phyloP scores from a whole-genome alignment of 768 basidiomycete genomes.

The Mycena leptocephala region DNA sequence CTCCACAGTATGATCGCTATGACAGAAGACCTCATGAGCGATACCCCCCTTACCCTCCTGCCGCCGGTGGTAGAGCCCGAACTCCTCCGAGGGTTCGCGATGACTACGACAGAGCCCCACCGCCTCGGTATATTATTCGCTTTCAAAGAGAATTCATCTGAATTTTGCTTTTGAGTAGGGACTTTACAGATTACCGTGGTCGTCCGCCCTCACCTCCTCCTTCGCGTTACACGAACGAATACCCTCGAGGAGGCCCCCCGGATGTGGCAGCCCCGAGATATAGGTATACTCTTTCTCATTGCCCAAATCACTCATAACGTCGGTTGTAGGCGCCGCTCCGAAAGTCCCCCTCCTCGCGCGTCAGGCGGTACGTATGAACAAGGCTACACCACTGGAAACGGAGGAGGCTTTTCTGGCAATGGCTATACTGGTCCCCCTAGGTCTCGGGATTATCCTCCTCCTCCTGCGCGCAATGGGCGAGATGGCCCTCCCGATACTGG shows the following conservation, averaged over 20 bases:
- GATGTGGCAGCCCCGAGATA: constrained; percentile 64
- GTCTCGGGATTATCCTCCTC: constrained; percentile 50
- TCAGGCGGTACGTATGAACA: constrained; percentile 65
- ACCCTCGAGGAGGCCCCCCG: constrained; percentile 64
- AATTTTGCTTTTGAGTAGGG: constrained; percentile 53
- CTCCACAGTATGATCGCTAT: constrained; percentile 75
- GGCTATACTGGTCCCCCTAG: constrained; percentile 64
- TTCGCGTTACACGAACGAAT: constrained; percentile 64
- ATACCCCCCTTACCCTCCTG: constrained; percentile 62
- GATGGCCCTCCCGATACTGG: constrained; percentile 54
- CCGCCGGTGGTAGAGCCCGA: constrained; percentile 70
- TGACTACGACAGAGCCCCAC: constrained; percentile 73
- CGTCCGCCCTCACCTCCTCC: constrained; percentile 71
- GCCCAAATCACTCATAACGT: not conserved
- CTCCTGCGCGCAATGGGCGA: constrained; percentile 62
- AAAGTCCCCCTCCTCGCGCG: constrained; percentile 75
- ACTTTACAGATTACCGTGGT: constrained; percentile 72
- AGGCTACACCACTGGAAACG: constrained; percentile 56
- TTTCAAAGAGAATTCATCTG: not conserved
- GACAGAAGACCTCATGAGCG: constrained; percentile 72
- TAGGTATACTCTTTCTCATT: constrained; percentile 49
- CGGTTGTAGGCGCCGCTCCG: constrained; percentile 75
- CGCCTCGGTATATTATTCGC: constrained; percentile 65
- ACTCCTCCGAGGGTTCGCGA: constrained; percentile 75
- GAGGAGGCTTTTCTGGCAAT: constrained; percentile 59